Evolutionary conservation across 2,329 filamentous ascomycete genomes (phyloP), one percentile per base, ranked within the genome.

Genomic region (Calcarisporium arbuscula): DNA sequence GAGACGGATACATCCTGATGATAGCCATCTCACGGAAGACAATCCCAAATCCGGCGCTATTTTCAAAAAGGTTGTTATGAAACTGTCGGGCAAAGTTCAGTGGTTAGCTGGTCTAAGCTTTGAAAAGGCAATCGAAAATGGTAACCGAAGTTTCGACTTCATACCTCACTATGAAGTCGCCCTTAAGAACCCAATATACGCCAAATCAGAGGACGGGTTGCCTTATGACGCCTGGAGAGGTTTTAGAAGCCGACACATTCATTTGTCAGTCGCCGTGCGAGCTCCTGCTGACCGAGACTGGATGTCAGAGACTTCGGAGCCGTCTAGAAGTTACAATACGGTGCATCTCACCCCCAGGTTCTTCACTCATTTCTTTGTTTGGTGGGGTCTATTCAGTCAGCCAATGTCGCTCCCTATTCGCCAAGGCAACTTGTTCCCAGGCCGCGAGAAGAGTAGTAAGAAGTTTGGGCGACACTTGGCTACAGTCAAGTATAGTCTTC

Each of bases 31-130:
- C 3, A 76, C 72, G 32, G 74, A 77, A 11, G 82, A 79, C 39
- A 80, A 72, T 45, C 70, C 74, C 50, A 85, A 79, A 48, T 76
- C 82, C 22, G 79, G 82, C 3, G 84, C 88, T n/a, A 71, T 81
- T 1, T 98, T 98, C 70, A 95, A 95, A 60, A 98, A 98, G 61
- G 92, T 96, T 4, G 78, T 95, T 33, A 96, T 98, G 90, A 98
- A 98, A 61, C 71, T 98, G 10, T 96, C 92, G 4, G 92, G 92
- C 11, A 94, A 92, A 52, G 92, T 98, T 1, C 84, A 87, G 58
- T 95, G 88, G 85, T 74, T 90, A 52, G 81, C 85, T 11, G 94
- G 92, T 0, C 68, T 98, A 25, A 85, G 94, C 32, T 98, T 98
- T 53, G 92, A 98, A 60, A 80, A 83, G 29, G 85, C 90, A 43